Evolutionary conservation across 805 yeast species (phyloP).

Genomic region (Saccharomycopsis sp.): DNA sequence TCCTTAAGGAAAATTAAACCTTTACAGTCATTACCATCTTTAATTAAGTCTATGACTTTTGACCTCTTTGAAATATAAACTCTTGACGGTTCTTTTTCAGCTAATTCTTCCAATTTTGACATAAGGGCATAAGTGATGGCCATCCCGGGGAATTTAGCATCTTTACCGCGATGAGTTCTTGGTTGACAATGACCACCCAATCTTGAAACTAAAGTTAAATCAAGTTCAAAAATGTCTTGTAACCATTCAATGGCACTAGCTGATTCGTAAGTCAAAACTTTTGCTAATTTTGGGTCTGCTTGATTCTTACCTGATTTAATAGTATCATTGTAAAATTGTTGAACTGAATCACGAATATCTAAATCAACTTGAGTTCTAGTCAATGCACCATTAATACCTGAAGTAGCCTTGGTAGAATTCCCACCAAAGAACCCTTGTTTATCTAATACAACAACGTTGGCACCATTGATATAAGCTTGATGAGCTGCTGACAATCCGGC

Average conservation of each 20-base stretch:
- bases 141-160: slow-evolving; percentile 58
- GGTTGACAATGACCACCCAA: slow-evolving; percentile 79
- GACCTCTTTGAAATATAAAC: slow-evolving; percentile 34
- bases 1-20: slow-evolving; percentile 19
- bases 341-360: slow-evolving; percentile 48
- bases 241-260: slow-evolving; percentile 70
- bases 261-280: slow-evolving; percentile 53
- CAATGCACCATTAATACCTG: slow-evolving; percentile 67
- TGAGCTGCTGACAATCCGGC: slow-evolving; percentile 61
- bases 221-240: slow-evolving; percentile 52
- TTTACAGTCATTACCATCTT: slow-evolving; percentile 25
- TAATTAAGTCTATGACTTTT: slow-evolving; percentile 38
- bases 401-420: slow-evolving; percentile 60
- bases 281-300: slow-evolving; percentile 53
- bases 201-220: slow-evolving; percentile 61
- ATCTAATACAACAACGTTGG: slow-evolving; percentile 47
- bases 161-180: slow-evolving; percentile 76
- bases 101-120: slow-evolving; percentile 41
- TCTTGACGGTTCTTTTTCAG: slow-evolving; percentile 38
- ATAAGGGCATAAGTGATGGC: slow-evolving; percentile 51
- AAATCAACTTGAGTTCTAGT: slow-evolving; percentile 51
- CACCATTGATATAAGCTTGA: slow-evolving; percentile 46
- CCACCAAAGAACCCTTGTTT: slow-evolving; percentile 58
- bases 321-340: slow-evolving; percentile 59
- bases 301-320: slow-evolving; percentile 55